phyloP scores from a whole-genome alignment of 306 rosid genomes.

The peach (Prunus persica) region DNA sequence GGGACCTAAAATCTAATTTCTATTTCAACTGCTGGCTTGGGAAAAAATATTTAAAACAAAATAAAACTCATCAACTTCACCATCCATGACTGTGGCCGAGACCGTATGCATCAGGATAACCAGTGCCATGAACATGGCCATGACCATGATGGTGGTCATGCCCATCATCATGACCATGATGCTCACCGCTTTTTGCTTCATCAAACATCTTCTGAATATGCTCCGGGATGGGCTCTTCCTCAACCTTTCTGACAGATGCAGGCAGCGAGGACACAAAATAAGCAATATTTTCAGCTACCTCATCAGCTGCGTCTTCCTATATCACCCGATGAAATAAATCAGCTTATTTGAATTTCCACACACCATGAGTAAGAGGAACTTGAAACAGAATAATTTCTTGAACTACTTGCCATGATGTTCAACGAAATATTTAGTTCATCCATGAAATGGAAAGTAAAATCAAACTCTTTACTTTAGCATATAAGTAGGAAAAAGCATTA shows the following conservation, averaged over 20 bases:
- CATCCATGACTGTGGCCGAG: conserved; percentile 62
- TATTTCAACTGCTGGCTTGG: neutral
- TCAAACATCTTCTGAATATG: conserved; percentile 60
- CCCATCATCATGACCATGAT: conserved; percentile 27
- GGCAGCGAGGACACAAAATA: conserved; percentile 75
- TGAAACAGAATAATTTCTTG: neutral
- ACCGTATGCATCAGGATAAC: conserved; percentile 67
- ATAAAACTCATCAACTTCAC: conserved; percentile 29
- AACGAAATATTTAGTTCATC: neutral
- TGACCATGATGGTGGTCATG: conserved; percentile 36
- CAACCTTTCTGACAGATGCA: conserved; percentile 54
- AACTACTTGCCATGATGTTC: neutral
- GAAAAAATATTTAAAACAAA: neutral
- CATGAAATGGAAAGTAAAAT: neutral
- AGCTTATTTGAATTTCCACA: neutral
- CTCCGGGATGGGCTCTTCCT: conserved; percentile 61
- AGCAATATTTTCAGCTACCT: conserved; percentile 61
- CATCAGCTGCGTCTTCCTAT: conserved; percentile 69
- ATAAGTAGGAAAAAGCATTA: neutral
- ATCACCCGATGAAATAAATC: conserved; percentile 5
- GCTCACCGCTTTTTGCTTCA: conserved; percentile 47
- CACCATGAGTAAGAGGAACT: neutral
- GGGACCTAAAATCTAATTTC: conserved; percentile 9
- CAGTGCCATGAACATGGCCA: conserved; percentile 44
- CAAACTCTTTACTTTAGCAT: neutral